Evolutionary conservation across 805 yeast genomes (phyloP).

Genomic region (Allodekkera sacchari): DNA sequence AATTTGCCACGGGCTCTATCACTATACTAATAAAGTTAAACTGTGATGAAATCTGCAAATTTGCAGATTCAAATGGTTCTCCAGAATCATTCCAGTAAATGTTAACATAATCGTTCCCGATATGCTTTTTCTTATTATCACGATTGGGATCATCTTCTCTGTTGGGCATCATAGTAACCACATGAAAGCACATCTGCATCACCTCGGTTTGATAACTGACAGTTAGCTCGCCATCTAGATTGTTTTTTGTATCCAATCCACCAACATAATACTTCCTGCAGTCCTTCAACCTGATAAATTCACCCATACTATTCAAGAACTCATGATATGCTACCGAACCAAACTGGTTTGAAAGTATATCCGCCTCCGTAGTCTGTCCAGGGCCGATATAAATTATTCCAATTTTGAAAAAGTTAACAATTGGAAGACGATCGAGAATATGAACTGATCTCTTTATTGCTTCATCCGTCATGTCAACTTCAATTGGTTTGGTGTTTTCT

Average conservation of each 20-base stretch:
- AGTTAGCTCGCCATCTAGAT: constrained; percentile 70
- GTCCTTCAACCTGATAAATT: constrained; percentile 45
- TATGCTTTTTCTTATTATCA: constrained; percentile 68
- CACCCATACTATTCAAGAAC: constrained; percentile 54
- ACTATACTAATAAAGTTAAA: constrained; percentile 79
- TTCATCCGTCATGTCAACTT: constrained; percentile 19
- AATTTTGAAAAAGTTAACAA: constrained; percentile 67
- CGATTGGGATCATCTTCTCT: constrained; percentile 30
- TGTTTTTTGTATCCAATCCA: constrained; percentile 66
- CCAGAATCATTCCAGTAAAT: constrained; percentile 76
- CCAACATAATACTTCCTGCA: constrained; percentile 56
- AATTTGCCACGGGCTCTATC: constrained; percentile 42
- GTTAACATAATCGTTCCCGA: constrained; percentile 79
- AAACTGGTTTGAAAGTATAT: constrained; percentile 51
- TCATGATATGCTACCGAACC: constrained; percentile 59
- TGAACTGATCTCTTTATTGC: constrained; percentile 44
- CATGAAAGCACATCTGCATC: constrained; percentile 67
- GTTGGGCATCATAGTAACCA: constrained; percentile 76
- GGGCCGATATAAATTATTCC: constrained; percentile 72
- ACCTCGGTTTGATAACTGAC: constrained; percentile 65
- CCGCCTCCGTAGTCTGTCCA: constrained; percentile 53
- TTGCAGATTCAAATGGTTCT: constrained; percentile 56
- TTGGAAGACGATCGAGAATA: constrained; percentile 67
- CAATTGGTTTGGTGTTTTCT: constrained; percentile 8
- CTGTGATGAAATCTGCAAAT: constrained; percentile 57